Evolutionary conservation across 1,284 basidiomycete genomes (phyloP).

Genomic region (Ganoderma leucocontextum): DNA sequence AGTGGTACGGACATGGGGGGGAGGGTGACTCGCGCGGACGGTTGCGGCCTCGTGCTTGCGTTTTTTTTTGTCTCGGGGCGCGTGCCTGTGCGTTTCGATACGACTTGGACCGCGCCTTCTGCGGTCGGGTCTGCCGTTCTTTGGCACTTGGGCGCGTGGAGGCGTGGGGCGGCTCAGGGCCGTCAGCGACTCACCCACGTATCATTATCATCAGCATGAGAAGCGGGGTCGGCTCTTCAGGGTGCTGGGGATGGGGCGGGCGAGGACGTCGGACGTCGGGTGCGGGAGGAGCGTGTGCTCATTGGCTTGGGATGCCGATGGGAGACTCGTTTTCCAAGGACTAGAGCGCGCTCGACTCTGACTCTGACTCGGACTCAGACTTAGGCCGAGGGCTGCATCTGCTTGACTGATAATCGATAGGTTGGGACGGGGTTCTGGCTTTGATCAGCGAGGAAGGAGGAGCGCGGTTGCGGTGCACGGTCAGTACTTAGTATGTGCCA

Average conservation of each 20-base stretch:
- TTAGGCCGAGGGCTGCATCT: not conserved
- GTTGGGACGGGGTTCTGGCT: not conserved
- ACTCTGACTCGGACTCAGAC: not conserved
- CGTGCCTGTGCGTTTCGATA: not conserved
- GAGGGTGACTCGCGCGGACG: not conserved
- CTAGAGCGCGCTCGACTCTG: not conserved
- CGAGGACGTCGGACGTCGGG: not conserved
- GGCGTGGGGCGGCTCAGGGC: conserved; percentile 4
- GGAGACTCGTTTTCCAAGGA: not conserved
- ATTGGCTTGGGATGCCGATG: not conserved
- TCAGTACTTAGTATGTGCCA: not conserved
- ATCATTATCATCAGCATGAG: not conserved
- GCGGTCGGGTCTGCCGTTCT: not conserved
- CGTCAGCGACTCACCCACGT: not conserved
- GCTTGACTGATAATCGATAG: not conserved
- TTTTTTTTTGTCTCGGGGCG: not conserved
- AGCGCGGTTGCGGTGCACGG: not conserved
- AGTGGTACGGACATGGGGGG: not conserved
- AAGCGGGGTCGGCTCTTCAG: not conserved
- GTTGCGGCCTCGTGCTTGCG: not conserved
- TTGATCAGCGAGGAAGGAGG: not conserved
- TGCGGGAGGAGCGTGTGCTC: not conserved
- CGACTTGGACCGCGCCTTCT: not conserved
- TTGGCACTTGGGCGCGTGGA: not conserved
- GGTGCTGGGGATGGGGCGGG: not conserved